Conservation (phyloP, 2,329 filamentous ascomycete species). For the Penicillium sclerotiorum region DNA sequence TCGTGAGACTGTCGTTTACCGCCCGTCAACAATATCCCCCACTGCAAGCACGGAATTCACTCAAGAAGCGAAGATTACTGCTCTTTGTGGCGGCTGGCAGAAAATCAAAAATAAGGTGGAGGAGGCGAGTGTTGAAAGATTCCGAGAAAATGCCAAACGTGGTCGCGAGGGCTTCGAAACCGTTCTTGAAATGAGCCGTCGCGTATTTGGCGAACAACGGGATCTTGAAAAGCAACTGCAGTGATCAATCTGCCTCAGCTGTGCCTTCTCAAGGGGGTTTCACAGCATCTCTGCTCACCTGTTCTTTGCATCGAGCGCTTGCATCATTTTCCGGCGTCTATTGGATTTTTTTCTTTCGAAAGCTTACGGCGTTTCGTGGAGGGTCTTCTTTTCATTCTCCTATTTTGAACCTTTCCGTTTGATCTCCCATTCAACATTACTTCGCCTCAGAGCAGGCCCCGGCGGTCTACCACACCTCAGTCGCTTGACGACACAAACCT, state of each 20-base stretch:
- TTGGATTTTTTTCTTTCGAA: conserved; percentile 6
- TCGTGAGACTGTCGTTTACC: conserved; percentile 89
- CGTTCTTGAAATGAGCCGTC: conserved; percentile 88
- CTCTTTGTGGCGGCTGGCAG: conserved; percentile 94
- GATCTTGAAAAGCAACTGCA: conserved; percentile 54
- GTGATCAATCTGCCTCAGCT: background rate
- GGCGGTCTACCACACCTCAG: conserved; percentile 10
- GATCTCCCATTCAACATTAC: too few relatives aligned
- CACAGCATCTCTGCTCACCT: background rate
- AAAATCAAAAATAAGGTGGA: conserved; percentile 96
- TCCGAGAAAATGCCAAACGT: conserved; percentile 87
- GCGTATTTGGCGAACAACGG: conserved; percentile 88
- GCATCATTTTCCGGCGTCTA: conserved; percentile 34
- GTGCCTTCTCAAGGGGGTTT: background rate
- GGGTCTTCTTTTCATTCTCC: conserved; percentile 6
- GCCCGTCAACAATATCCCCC: conserved; percentile 58
- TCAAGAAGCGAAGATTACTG: conserved; percentile 90
- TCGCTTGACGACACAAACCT: conserved; percentile 8
- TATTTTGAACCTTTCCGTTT: too few relatives aligned
- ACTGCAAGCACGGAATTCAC: conserved; percentile 73
- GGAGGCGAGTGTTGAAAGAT: conserved; percentile 83
- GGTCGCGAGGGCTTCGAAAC: conserved; percentile 94
- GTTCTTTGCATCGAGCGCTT: conserved; percentile 32
- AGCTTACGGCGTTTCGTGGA: conserved; percentile 6
- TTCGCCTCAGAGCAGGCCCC: background rate